A percentile compares a stretch with the other conserved stretches of the same genome.
These are phyloP conservation scores for Nakazawaea anatomiae DNA, from an alignment of 805 yeast genomes.

Conservation along the genomic window DNA sequence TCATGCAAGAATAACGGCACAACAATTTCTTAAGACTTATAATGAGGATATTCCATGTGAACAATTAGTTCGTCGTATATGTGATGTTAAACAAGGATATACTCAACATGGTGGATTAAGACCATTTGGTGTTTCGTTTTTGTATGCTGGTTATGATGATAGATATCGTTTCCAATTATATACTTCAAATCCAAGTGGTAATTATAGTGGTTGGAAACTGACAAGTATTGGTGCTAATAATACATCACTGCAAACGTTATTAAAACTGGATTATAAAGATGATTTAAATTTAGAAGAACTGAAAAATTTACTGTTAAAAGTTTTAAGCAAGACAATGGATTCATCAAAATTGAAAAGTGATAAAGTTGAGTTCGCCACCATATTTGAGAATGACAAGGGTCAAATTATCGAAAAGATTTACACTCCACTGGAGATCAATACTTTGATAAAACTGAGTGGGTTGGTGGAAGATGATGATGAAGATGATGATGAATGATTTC, in stretches of 20 bases:
- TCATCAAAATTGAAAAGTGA: constrained; percentile 79
- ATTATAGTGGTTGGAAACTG: constrained; percentile 98
- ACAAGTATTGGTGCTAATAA: constrained; percentile 95
- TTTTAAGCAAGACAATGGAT: constrained; percentile 91
- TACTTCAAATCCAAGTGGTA: constrained; percentile 96
- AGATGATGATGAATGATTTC: constrained; percentile 23
- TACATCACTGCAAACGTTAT: constrained; percentile 89
- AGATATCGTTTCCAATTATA: constrained; percentile 85
- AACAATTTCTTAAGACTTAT: constrained; percentile 76
- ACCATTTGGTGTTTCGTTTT: constrained; percentile 96
- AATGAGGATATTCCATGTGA: constrained; percentile 95
- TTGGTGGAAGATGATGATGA: constrained; percentile 55
- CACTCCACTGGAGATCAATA: constrained; percentile 73
- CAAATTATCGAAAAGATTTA: constrained; percentile 66
- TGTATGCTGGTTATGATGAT: constrained; percentile 94
- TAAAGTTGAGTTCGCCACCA: constrained; percentile 89
- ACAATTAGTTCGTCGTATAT: constrained; percentile 76
- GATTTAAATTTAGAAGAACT: constrained; percentile 72
- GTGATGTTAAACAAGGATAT: constrained; percentile 95
- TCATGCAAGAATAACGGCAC: constrained; percentile 81
- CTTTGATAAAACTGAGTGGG: constrained; percentile 65
- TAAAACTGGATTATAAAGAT: constrained; percentile 92
- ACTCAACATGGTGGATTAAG: constrained; percentile 98
- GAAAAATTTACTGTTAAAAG: constrained; percentile 81
- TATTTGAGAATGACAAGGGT: constrained; percentile 40